Evolutionary conservation across 208 protist species (phyloP), one percentile per base, ranked within the genome.

Genomic region (Crithidia expoeki): DNA sequence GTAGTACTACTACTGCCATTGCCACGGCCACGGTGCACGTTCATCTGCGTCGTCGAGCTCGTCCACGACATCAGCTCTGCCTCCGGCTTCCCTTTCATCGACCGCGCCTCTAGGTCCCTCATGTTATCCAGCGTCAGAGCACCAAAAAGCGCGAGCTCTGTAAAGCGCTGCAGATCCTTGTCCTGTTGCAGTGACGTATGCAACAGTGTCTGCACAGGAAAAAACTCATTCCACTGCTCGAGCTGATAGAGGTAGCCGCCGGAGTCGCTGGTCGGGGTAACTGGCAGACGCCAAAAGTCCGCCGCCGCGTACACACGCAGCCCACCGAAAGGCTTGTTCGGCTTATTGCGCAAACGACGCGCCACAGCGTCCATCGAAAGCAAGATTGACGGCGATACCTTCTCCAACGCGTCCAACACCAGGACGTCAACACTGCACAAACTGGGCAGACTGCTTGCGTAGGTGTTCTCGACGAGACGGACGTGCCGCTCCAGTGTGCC

Each of bases 241-340:
- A 92, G 73, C 71, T 96, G 92, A 58, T 85, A 96, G 19, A 92
- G 53, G 50, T 96, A 94, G 28, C 89, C 92, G 16, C 89, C 89
- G 0, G 82, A 93, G 77, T 94, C 89, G 63, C 86, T 93, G 63
- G 78, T 80, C 1, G 92, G 92, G 50, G 89, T 80, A 21, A 96
- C 92, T 0, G 84, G 85, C 23, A 96, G 72, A 0, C 64, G 77
- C 89, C 92, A 96, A 62, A 96, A 96, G 61, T 96, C 88, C 16
- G 88, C 92, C 17, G 84, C 74, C 40, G 88, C 92, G 68, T 86
- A 92, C 17, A 96, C 84, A 30, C 88, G 89, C 33, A 96, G 56
- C 3, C 92, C 92, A 38, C 92, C 92, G 81, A 96, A 94, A 0
- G 92, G 80, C 46, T 76, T 67, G 23, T 68, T 38, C 11, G 72